A percentile compares a stretch with the other conserved stretches of the same genome.
Evolutionary conservation across 140 eudicot species (phyloP).

Genomic region (Oenanthe javanica): DNA sequence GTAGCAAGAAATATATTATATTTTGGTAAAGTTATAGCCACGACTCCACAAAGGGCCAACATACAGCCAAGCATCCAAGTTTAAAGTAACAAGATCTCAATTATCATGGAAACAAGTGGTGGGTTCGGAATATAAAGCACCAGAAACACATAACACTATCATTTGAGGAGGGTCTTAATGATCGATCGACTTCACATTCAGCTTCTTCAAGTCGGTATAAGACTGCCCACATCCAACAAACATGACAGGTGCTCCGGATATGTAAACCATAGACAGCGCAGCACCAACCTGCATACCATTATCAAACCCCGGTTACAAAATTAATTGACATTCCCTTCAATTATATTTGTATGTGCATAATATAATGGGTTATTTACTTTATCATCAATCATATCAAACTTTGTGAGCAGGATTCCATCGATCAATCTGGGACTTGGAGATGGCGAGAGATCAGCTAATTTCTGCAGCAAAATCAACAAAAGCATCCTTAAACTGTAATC

Average conservation of each 20-base stretch:
- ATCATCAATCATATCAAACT: conserved; percentile 95
- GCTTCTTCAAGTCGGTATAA: conserved; percentile 90
- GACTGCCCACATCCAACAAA: conserved; percentile 99
- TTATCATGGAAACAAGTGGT: background rate
- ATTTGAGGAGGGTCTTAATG: conserved; percentile 85
- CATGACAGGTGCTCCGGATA: conserved; percentile 98
- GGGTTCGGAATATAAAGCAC: background rate
- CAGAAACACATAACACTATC: conserved; percentile 6
- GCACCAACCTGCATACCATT: conserved; percentile 74
- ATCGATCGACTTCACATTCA: conserved; percentile 81
- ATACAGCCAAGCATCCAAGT: conserved; percentile 1
- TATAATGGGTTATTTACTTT: conserved; percentile 37
- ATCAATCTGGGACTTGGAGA: conserved; percentile 86
- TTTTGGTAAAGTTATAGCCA: background rate
- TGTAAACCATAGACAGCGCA: conserved; percentile 95
- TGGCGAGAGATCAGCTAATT: conserved; percentile 80
- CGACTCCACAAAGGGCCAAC: background rate
- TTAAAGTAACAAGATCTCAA: background rate
- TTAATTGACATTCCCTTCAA: background rate
- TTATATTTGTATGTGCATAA: background rate
- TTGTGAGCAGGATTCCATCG: conserved; percentile 95
- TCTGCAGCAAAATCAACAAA: conserved; percentile 36
- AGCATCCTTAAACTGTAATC: conserved; percentile 4
- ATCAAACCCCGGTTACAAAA: background rate
- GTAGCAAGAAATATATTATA: too few species aligned